These are phyloP conservation scores for Suillus subalutaceus DNA, from an alignment of 768 basidiomycete species.

Conservation along the genomic window DNA sequence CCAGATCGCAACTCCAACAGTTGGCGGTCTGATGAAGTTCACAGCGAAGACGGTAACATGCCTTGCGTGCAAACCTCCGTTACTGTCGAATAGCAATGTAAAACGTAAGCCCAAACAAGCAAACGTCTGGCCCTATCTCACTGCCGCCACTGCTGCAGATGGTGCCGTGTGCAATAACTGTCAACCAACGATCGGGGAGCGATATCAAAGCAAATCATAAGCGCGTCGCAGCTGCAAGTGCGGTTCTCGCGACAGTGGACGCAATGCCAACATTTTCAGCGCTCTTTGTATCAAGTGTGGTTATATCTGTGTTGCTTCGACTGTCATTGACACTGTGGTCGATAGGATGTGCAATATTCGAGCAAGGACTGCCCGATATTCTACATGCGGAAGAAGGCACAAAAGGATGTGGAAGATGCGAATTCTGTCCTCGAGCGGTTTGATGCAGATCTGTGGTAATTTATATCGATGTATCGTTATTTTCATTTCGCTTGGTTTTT, in stretches of 20 bases:
- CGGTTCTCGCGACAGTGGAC: conserved; percentile 97
- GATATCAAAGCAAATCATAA: conserved; percentile 86
- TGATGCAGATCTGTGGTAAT: conserved; percentile 71
- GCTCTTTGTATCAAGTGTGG: conserved; percentile 89
- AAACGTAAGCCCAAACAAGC: conserved; percentile 46
- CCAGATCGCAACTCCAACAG: conserved; percentile 93
- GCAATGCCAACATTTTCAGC: conserved; percentile 98
- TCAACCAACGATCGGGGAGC: conserved; percentile 77
- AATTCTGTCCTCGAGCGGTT: conserved; percentile 82
- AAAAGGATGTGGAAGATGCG: conserved; percentile 95
- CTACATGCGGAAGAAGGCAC: conserved; percentile 97
- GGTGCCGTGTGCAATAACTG: conserved; percentile 97
- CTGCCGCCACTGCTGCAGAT: conserved; percentile 45
- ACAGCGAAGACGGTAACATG: conserved; percentile 96
- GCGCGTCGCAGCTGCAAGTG: conserved; percentile 81
- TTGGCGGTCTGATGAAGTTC: conserved; percentile 98
- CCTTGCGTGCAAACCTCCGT: conserved; percentile 90
- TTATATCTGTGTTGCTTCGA: not conserved
- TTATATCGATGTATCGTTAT: not conserved
- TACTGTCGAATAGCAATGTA: conserved; percentile 76
- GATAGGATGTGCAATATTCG: conserved; percentile 91
- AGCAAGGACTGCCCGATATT: conserved; percentile 99
- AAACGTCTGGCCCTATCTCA: not conserved
- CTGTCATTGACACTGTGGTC: not conserved
- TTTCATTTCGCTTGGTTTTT: not conserved